These are phyloP conservation scores for Exophiala mesophila DNA, from an alignment of 2,329 filamentous ascomycete species.

Conservation along the genomic window DNA sequence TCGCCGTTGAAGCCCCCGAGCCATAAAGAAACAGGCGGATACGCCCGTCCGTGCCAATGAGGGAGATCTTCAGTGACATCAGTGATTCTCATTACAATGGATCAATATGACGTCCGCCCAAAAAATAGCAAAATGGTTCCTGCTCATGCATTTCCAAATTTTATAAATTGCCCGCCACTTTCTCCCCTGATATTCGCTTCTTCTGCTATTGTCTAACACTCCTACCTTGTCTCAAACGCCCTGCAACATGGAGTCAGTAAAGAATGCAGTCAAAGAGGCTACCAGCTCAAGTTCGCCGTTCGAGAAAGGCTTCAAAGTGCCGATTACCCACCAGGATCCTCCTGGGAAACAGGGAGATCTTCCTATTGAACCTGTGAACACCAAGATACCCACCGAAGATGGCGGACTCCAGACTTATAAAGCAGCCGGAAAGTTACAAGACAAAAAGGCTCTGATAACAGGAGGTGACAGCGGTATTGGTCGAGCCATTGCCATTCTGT, in stretches of 20 bases:
- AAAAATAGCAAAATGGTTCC: too few species aligned
- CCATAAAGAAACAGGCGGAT: too few species aligned
- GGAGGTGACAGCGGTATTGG: slow-evolving; percentile 78
- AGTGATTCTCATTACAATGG: too few species aligned
- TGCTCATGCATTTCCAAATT: too few species aligned
- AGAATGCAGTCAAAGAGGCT: slow-evolving; percentile 28
- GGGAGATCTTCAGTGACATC: too few species aligned
- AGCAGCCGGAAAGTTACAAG: slow-evolving; percentile 68
- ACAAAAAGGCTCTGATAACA: slow-evolving; percentile 72
- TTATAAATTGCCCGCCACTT: too few species aligned
- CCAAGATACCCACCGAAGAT: slow-evolving; percentile 62
- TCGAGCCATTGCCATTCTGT: slow-evolving; percentile 68
- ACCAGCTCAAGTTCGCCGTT: slow-evolving; percentile 15
- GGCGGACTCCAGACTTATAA: slow-evolving; percentile 67
- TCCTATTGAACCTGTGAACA: slow-evolving; percentile 55
- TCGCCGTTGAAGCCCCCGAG: too few species aligned
- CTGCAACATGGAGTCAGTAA: slow-evolving; percentile 28
- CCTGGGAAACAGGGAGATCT: slow-evolving; percentile 55
- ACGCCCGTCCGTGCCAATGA: too few species aligned
- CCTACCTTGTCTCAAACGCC: too few species aligned
- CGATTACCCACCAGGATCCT: slow-evolving; percentile 48
- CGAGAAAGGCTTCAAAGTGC: slow-evolving; percentile 33
- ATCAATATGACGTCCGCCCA: too few species aligned
- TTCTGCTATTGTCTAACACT: too few species aligned
- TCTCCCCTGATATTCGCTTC: too few species aligned